phyloP scores from a whole-genome alignment of 495 filamentous ascomycete genomes.

The Collariella sp. region DNA sequence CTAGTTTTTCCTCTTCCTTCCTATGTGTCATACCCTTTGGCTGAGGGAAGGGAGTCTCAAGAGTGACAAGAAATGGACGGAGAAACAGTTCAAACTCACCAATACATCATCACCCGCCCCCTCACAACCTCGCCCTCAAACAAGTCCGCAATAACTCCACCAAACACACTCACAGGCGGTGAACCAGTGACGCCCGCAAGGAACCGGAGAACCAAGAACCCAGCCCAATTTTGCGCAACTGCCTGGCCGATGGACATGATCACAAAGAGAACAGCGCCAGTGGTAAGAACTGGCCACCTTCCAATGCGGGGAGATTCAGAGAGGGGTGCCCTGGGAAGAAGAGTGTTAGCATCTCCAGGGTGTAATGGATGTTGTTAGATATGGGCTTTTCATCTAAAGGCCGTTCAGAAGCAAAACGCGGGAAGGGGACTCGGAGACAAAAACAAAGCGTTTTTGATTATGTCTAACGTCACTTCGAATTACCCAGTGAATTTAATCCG shows the following conservation, averaged over 20 bases:
- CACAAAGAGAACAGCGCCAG: slow-evolving; percentile 58
- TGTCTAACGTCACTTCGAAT: too few relatives aligned
- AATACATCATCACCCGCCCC: slow-evolving; percentile 26
- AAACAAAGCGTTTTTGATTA: too few relatives aligned
- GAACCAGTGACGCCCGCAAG: slow-evolving; percentile 58
- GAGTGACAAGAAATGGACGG: neutral
- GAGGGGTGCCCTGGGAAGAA: slow-evolving; percentile 23
- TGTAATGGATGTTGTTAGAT: too few relatives aligned
- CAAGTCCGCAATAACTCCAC: slow-evolving; percentile 76
- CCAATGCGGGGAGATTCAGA: slow-evolving; percentile 57
- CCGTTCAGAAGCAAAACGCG: too few relatives aligned
- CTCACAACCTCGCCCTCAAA: slow-evolving; percentile 29
- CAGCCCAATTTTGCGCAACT: slow-evolving; percentile 47
- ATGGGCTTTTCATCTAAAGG: too few relatives aligned
- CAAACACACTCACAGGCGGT: slow-evolving; percentile 72
- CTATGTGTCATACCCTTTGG: too few relatives aligned
- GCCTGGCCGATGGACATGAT: slow-evolving; percentile 68
- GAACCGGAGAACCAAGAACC: slow-evolving; percentile 24
- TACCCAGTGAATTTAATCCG: too few relatives aligned
- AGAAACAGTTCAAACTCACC: slow-evolving; percentile 7
- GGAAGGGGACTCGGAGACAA: too few relatives aligned
- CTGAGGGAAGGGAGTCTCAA: too few relatives aligned
- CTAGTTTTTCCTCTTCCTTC: neutral
- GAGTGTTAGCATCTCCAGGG: too few relatives aligned
- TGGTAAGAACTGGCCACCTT: slow-evolving; percentile 60